Evolutionary conservation across 164 flowering plant species (phyloP).

Genomic region (Platanus orientalis): DNA sequence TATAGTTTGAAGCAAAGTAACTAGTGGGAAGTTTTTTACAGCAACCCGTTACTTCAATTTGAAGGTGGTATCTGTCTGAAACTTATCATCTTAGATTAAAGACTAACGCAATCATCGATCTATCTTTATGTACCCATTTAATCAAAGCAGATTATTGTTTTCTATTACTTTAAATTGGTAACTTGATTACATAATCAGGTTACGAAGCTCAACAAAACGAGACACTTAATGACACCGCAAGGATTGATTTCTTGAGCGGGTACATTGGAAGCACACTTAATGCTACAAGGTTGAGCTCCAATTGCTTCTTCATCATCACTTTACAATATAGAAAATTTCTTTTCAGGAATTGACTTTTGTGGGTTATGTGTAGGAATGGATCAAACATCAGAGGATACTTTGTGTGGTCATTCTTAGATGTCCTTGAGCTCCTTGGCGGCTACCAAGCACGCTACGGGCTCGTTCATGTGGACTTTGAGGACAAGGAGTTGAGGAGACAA

Average conservation of each 20-base stretch:
- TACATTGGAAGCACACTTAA: slow-evolving; percentile 17
- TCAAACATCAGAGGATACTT: slow-evolving; percentile 45
- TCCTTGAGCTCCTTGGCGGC: slow-evolving; percentile 40
- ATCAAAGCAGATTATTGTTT: no score
- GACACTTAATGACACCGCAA: slow-evolving; percentile 23
- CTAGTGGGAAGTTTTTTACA: no score
- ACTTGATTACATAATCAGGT: slow-evolving; percentile 7
- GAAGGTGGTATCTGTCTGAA: no score
- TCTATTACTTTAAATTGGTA: no score
- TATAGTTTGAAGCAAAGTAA: no score
- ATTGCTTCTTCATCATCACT: neutral
- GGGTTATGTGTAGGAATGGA: slow-evolving; percentile 33
- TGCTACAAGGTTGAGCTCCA: slow-evolving; percentile 30
- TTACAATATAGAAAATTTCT: neutral
- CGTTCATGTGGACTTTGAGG: slow-evolving; percentile 32
- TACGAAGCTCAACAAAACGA: slow-evolving; percentile 9
- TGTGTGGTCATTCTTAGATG: slow-evolving; percentile 50
- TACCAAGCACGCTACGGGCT: slow-evolving; percentile 28
- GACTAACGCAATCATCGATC: no score
- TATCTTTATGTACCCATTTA: no score
- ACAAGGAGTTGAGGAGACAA: slow-evolving; percentile 24
- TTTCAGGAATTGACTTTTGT: neutral
- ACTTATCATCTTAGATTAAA: no score
- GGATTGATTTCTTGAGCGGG: slow-evolving; percentile 20
- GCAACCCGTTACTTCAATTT: no score